A percentile compares a stretch with the other conserved stretches of the same genome.
These are phyloP conservation scores for Glaciozyma antarctica DNA, from an alignment of 768 basidiomycete genomes.

Conservation along the genomic window DNA sequence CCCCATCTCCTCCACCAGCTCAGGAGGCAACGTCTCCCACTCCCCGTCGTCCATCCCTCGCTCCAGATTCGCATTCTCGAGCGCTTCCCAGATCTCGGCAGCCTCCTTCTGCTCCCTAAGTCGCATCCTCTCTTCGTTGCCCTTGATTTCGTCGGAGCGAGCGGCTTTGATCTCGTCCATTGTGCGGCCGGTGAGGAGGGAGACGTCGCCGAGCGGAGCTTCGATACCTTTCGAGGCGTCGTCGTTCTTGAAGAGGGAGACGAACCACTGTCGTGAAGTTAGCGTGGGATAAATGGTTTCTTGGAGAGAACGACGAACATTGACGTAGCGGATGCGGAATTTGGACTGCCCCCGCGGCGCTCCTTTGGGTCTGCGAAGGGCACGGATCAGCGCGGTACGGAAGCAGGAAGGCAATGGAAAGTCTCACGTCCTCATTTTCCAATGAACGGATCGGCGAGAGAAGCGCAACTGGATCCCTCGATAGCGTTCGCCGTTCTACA, in stretches of 20 bases:
- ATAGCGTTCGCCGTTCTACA: not conserved
- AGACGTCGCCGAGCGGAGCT: not conserved
- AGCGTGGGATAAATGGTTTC: no score
- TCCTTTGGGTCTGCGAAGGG: not conserved
- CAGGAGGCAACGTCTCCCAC: no score
- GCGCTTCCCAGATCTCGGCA: no score
- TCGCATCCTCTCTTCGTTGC: no score
- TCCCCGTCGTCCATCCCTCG: no score
- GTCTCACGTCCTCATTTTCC: not conserved
- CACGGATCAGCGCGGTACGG: not conserved
- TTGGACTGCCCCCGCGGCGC: not conserved
- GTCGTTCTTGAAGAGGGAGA: not conserved
- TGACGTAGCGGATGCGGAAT: not conserved
- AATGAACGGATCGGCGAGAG: not conserved
- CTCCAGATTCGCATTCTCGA: no score
- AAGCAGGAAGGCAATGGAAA: not conserved
- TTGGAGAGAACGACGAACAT: not conserved
- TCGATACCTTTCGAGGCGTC: not conserved
- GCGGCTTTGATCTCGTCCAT: slow-evolving; percentile 7
- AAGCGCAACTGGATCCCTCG: not conserved
- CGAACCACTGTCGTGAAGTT: not conserved
- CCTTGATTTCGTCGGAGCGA: not conserved
- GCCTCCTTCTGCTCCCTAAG: no score
- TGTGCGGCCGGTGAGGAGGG: slow-evolving; percentile 14
- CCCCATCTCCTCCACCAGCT: no score